Conservation (phyloP, 331 rosid genomes). For the Phaseolus coccineus region DNA sequence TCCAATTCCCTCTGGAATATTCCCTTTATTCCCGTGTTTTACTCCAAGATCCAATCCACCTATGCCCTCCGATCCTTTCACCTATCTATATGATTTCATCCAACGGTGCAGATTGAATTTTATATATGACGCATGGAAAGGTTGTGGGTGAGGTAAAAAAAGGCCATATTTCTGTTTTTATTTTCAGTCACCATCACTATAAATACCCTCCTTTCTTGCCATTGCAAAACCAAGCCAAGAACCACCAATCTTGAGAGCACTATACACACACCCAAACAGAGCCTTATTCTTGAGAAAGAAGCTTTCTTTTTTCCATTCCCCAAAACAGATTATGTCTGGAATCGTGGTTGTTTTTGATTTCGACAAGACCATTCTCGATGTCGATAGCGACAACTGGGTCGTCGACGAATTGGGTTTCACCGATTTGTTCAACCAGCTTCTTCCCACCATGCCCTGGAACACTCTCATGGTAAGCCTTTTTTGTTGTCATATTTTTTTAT, state of each 20-base stretch:
- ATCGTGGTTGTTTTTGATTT: conserved; percentile 71
- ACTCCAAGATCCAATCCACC: background rate
- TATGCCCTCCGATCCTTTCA: conserved; percentile 20
- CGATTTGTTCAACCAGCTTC: conserved; percentile 69
- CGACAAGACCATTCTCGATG: conserved; percentile 78
- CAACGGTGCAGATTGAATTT: background rate
- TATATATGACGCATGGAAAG: background rate
- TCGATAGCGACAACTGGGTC: conserved; percentile 84
- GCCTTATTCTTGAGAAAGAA: background rate
- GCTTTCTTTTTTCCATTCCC: background rate
- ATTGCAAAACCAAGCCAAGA: conserved; percentile 23
- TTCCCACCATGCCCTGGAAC: conserved; percentile 85
- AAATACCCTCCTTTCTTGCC: conserved; percentile 43
- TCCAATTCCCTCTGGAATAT: conserved; percentile 51
- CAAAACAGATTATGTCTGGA: conserved; percentile 55
- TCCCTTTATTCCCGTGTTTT: conserved; percentile 18
- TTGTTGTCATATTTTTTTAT: background rate
- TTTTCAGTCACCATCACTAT: conserved; percentile 34
- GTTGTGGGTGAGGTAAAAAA: background rate
- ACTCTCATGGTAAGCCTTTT: conserved; percentile 62
- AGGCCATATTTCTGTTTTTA: background rate
- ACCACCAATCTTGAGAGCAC: conserved; percentile 17
- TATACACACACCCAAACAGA: background rate
- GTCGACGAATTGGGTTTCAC: conserved; percentile 72
- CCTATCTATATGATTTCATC: background rate